These are phyloP conservation scores for Blepharisma japonicum DNA, from an alignment of 73 alveolate species.

Conservation along the genomic window DNA sequence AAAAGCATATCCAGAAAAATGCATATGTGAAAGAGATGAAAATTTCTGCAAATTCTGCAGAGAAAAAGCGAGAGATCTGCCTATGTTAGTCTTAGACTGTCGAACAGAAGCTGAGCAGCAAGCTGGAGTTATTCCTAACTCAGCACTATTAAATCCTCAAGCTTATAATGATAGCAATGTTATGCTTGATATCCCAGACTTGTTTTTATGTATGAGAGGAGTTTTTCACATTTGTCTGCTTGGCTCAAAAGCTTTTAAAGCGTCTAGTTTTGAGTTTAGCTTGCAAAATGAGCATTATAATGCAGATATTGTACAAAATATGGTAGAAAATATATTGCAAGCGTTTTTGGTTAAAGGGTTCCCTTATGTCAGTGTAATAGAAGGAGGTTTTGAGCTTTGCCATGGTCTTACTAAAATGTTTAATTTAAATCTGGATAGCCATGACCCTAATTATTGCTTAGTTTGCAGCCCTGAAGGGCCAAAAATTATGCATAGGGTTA, in stretches of 20 bases:
- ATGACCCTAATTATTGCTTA: background rate
- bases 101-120: background rate
- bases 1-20: background rate
- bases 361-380: conserved; percentile 1
- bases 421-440: background rate
- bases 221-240: background rate
- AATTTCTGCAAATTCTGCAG: background rate
- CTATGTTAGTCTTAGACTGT: background rate
- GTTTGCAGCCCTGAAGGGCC: conserved; percentile 22
- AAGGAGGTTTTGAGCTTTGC: conserved; percentile 16
- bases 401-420: background rate
- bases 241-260: background rate
- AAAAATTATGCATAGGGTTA: background rate
- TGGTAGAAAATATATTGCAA: background rate
- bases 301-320: background rate
- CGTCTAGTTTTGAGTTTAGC: background rate
- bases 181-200: background rate
- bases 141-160: background rate
- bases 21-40: background rate
- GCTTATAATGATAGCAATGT: background rate
- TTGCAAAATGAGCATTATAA: background rate
- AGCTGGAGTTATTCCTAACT: background rate
- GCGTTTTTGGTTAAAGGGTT: background rate
- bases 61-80: background rate
- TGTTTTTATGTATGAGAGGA: background rate